A percentile compares a stretch with the other conserved stretches of the same genome.
phyloP scores from a whole-genome alignment of 2,329 filamentous ascomycete genomes.

The Fusarium vanettenii region DNA sequence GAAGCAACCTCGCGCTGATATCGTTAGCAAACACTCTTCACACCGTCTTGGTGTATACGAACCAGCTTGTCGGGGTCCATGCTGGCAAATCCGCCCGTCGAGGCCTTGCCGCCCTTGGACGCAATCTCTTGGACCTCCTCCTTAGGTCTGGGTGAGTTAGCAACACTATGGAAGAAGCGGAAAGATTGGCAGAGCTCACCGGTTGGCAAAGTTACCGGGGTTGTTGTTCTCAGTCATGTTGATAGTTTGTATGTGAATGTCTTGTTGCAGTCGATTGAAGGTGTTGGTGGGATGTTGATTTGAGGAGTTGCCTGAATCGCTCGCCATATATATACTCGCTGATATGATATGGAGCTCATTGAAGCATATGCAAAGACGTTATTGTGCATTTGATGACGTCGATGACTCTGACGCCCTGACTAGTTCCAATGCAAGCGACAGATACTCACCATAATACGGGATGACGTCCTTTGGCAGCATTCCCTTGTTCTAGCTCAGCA shows the following conservation, averaged over 20 bases:
- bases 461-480: conserved; percentile 20
- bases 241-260: background rate
- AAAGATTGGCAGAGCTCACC: conserved; percentile 12
- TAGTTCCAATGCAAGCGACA: background rate
- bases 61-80: conserved; percentile 57
- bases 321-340: background rate
- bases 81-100: conserved; percentile 52
- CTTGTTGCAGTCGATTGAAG: background rate
- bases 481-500: background rate
- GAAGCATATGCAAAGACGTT: background rate
- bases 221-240: conserved; percentile 40
- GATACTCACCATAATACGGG: background rate
- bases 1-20: conserved; percentile 63
- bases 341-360: background rate
- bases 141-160: conserved; percentile 45
- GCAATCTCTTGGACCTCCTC: conserved; percentile 59
- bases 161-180: too few relatives aligned
- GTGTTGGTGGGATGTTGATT: background rate
- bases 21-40: background rate
- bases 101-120: conserved; percentile 54
- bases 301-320: rapidly evolving
- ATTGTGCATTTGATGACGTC: conserved; percentile 4
- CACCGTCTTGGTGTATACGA: conserved; percentile 44
- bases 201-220: conserved; percentile 46
- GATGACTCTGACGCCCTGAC: background rate